Conservation (phyloP, 495 filamentous ascomycete genomes). For the Aspergillus coremiiformis region DNA sequence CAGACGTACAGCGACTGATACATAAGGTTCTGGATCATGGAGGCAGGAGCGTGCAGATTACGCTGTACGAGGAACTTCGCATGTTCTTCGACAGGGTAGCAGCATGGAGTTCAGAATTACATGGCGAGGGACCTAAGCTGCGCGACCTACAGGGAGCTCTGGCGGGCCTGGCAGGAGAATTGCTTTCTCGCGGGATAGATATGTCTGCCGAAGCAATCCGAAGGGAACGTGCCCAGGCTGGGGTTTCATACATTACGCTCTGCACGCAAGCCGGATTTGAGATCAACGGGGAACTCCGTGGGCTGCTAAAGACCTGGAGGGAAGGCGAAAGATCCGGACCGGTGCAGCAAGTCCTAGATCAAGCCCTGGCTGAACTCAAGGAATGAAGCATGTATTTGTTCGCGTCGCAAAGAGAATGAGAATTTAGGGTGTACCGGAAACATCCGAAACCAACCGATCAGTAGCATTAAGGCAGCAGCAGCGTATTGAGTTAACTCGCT, state of each 20-base stretch:
- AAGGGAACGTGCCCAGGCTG: constrained; percentile 34
- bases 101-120: constrained; percentile 15
- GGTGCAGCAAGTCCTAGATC: constrained; percentile 33
- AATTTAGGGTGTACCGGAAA: background rate
- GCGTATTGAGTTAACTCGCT: too few relatives aligned
- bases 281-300: constrained; percentile 18
- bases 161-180: constrained; percentile 21
- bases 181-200: constrained; percentile 31
- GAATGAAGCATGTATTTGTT: constrained; percentile 2
- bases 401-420: constrained; percentile 4
- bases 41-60: constrained; percentile 34
- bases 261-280: constrained; percentile 22
- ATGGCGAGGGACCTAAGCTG: constrained; percentile 15
- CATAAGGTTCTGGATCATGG: constrained; percentile 30
- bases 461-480: background rate
- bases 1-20: constrained; percentile 24
- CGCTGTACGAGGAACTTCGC: constrained; percentile 38
- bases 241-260: constrained; percentile 30
- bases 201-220: constrained; percentile 35
- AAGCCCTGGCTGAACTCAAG: constrained; percentile 23
- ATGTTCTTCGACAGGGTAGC: constrained; percentile 31
- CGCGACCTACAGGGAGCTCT: constrained; percentile 21
- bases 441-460: background rate
- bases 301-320: constrained; percentile 24
- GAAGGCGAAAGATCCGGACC: constrained; percentile 29